Base-by-base conservation (phyloP, 306 rosid species). In the Prinsepia uniflora region DNA sequence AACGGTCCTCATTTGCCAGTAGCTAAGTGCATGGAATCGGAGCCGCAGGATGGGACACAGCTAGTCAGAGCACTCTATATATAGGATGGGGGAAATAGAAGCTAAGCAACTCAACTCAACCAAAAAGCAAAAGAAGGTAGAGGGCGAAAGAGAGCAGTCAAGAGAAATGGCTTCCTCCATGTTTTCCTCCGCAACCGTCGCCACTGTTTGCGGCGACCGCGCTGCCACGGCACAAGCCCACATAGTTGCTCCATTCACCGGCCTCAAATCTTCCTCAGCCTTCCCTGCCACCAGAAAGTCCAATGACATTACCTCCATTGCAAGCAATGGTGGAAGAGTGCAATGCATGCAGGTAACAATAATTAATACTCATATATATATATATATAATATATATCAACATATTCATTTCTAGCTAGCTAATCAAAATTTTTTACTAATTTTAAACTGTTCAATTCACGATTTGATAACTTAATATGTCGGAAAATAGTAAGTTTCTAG, bases 291-390 rank as follows among this genome's bases (percentile, higher is more conserved):
- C 84, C 76, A 76, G 82, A 36, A 88, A 81, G 84, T 10, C 47
- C 79, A 81, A 45, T 64, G 92, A 90, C 84, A 83, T 90, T 36
- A 84, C 92, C 81, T 71, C 95, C 45, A 4, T 83, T 12, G 71
- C 90, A 5, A 84, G 46, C 92, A 90, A 90, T 12, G 95, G 95
- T 18, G 86, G 85, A 59, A 85, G 85, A 81, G 95, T 84, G 7
- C 80, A 75, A 58, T 86, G 92, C 90, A 86, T 90, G 83, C 10
- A 78, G 95, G 95, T 86, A 72, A 14, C 15, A 24, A 20, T 52
- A 52, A 17, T 52, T 6, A 20, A 52, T 52, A 6, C 56, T 52
- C 17, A 7, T 24, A 24, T 24, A n/a, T n/a, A n/a, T n/a, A n/a
- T n/a, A n/a, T n/a, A n/a, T n/a, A n/a, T n/a, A n/a, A n/a, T n/a